phyloP scores from a whole-genome alignment of 768 basidiomycete species.

The Rickenella mellea region DNA sequence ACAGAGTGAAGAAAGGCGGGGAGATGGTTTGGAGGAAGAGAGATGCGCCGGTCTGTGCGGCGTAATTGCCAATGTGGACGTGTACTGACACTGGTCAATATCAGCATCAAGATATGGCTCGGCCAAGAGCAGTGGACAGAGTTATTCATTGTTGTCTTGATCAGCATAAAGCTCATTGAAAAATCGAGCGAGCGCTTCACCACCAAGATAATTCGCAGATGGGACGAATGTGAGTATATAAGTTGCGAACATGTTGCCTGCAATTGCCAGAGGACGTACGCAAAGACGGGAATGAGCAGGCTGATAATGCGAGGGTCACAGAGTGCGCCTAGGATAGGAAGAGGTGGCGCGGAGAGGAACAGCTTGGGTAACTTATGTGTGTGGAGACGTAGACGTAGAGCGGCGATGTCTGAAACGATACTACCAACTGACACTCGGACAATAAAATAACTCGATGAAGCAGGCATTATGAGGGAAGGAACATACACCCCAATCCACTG shows the following conservation, averaged over 20 bases:
- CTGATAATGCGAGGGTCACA: conserved; percentile 39
- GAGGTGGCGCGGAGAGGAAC: conserved; percentile 52
- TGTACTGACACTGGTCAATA: conserved; percentile 32
- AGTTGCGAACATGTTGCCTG: conserved; percentile 45
- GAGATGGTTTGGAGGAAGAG: conserved; percentile 71
- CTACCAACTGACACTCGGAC: not conserved
- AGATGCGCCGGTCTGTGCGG: conserved; percentile 84
- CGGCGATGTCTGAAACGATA: conserved; percentile 53
- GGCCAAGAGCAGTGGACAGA: too few species aligned
- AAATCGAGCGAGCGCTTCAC: conserved; percentile 49
- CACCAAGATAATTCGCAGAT: conserved; percentile 82
- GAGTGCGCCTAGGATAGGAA: conserved; percentile 44
- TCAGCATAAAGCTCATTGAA: conserved; percentile 47
- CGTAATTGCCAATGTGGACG: conserved; percentile 77
- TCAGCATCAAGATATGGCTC: too few species aligned
- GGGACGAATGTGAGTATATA: conserved; percentile 48
- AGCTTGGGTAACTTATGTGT: conserved; percentile 76
- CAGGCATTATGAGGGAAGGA: not conserved
- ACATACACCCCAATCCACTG: conserved; percentile 87
- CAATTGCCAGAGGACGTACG: conserved; percentile 55
- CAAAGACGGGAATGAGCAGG: conserved; percentile 44
- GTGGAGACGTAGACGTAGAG: conserved; percentile 52
- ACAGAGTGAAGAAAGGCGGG: conserved; percentile 18
- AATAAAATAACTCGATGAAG: not conserved
- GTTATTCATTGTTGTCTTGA: conserved; percentile 18